These are phyloP conservation scores for Trametes pubescens DNA, from an alignment of 1,284 basidiomycete species.

Conservation along the genomic window DNA sequence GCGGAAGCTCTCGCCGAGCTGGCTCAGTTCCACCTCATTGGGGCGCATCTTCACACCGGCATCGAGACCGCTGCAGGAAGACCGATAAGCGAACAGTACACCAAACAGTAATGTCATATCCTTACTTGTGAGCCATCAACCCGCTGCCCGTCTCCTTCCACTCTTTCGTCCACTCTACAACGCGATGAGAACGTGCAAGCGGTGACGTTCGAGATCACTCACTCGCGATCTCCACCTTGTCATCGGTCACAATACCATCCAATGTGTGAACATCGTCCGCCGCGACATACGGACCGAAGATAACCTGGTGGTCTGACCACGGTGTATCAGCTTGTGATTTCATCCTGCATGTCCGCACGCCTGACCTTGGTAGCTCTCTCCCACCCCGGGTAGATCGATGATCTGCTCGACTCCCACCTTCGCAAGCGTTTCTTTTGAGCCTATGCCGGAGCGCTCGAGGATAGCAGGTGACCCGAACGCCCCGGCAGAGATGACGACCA, in stretches of 20 bases:
- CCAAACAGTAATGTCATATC: not conserved
- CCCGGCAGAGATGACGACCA: slow-evolving; percentile 60
- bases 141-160: slow-evolving; percentile 57
- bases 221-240: slow-evolving; percentile 47
- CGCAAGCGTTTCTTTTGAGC: slow-evolving; percentile 46
- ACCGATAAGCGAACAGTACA: not conserved
- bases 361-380: slow-evolving; percentile 61
- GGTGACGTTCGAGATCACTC: slow-evolving; percentile 8
- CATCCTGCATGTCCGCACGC: not conserved
- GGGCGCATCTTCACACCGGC: slow-evolving; percentile 60
- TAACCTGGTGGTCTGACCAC: slow-evolving; percentile 52
- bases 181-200: not conserved
- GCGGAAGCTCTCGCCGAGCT: slow-evolving; percentile 54
- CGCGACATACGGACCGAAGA: slow-evolving; percentile 46
- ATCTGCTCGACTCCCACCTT: slow-evolving; percentile 50
- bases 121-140: slow-evolving; percentile 59
- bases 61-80: slow-evolving; percentile 48
- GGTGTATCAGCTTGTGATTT: not conserved
- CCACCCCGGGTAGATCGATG: slow-evolving; percentile 65
- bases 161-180: slow-evolving; percentile 48
- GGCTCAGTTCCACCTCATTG: slow-evolving; percentile 49
- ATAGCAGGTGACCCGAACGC: slow-evolving; percentile 64
- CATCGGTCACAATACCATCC: slow-evolving; percentile 51
- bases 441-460: slow-evolving; percentile 52
- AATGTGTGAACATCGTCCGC: slow-evolving; percentile 51